Conservation (phyloP, 805 yeast species). For the Jamesozyma piceae region DNA sequence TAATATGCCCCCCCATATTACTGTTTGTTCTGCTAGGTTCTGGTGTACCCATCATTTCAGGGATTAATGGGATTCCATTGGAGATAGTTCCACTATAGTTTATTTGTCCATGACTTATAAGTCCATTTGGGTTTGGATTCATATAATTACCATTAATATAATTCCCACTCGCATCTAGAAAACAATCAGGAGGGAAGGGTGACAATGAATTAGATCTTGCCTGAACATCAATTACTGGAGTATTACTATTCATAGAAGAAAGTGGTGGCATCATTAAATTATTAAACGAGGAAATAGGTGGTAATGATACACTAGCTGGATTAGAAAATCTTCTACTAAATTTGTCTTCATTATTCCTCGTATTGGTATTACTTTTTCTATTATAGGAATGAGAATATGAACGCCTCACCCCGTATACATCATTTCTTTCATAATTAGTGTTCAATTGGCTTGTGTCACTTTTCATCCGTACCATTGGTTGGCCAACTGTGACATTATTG, state of each 20-base stretch:
- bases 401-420: too few species aligned
- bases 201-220: not conserved
- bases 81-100: not conserved
- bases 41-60: not conserved
- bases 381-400: too few species aligned
- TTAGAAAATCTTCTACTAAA: not conserved
- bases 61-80: not conserved
- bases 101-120: not conserved
- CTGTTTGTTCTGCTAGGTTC: too few species aligned
- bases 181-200: not conserved
- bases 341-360: too few species aligned
- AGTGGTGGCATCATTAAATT: slow-evolving; percentile 9
- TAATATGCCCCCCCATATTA: not conserved
- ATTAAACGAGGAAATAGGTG: slow-evolving; percentile 24
- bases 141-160: not conserved
- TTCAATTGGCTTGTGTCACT: too few species aligned
- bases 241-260: not conserved
- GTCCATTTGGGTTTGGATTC: not conserved
- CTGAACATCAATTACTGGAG: too few species aligned
- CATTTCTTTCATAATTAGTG: too few species aligned
- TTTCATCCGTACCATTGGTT: too few species aligned
- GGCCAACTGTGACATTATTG: too few species aligned
- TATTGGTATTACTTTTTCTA: too few species aligned
- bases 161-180: not conserved
- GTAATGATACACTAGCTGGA: slow-evolving; percentile 5